Evolutionary conservation across 768 basidiomycete species (phyloP).

Genomic region (Crepidotus variabilis): DNA sequence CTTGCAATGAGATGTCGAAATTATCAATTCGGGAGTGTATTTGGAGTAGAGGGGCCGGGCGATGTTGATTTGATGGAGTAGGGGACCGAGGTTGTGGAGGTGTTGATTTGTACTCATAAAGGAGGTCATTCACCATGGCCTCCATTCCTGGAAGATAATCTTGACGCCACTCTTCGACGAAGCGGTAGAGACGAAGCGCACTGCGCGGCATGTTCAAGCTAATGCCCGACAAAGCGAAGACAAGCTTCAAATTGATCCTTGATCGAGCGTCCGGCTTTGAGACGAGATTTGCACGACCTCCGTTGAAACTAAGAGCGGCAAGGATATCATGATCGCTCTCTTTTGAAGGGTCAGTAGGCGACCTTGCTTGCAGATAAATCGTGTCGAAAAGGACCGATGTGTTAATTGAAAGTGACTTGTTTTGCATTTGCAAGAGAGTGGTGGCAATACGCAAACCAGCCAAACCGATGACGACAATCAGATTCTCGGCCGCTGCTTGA

Average conservation of each 20-base stretch:
- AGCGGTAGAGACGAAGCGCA: conserved; percentile 72
- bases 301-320: conserved; percentile 52
- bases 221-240: conserved; percentile 41
- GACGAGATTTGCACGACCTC: conserved; percentile 43
- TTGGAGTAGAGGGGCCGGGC: conserved; percentile 33
- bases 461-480: conserved; percentile 59
- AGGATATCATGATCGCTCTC: conserved; percentile 50
- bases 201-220: conserved; percentile 72
- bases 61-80: conserved; percentile 22
- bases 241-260: conserved; percentile 36
- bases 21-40: conserved; percentile 50
- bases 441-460: conserved; percentile 36
- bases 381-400: conserved; percentile 45
- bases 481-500: conserved; percentile 68
- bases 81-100: conserved; percentile 32
- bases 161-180: conserved; percentile 78
- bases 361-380: conserved; percentile 56
- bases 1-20: conserved; percentile 63
- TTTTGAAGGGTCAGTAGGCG: conserved; percentile 35
- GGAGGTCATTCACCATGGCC: conserved; percentile 56
- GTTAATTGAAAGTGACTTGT: conserved; percentile 38
- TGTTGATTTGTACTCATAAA: conserved; percentile 56
- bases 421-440: conserved; percentile 24
- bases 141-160: conserved; percentile 78
- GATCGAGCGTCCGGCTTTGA: conserved; percentile 41